Evolutionary conservation across 2,329 filamentous ascomycete genomes (phyloP).

Genomic region (Phyllosticta paracitricarpa): DNA sequence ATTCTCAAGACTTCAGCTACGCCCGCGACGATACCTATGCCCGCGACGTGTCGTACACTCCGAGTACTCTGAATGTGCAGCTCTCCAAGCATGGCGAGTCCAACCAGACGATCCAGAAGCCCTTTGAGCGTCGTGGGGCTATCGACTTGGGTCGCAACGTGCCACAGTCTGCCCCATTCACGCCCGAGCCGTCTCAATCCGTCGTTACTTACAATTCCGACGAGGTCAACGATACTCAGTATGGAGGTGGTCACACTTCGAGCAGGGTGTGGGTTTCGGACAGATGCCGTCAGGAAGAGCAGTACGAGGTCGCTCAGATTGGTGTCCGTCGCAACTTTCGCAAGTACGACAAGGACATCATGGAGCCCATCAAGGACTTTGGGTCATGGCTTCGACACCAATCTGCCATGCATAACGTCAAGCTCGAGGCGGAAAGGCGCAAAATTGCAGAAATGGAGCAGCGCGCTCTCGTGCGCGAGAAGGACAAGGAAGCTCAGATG

Average conservation of each 20-base stretch:
- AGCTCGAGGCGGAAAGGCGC: background rate
- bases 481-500: background rate
- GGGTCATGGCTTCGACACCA: slow-evolving; percentile 6
- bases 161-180: background rate
- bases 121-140: background rate
- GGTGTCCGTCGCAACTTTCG: slow-evolving; percentile 7
- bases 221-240: background rate
- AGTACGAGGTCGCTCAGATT: slow-evolving; percentile 1
- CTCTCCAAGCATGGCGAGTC: background rate
- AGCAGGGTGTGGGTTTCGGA: slow-evolving; percentile 8
- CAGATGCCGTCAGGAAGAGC: background rate
- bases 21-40: background rate
- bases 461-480: background rate
- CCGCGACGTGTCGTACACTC: background rate
- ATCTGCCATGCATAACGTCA: background rate
- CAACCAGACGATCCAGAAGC: background rate
- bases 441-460: slow-evolving; percentile 6
- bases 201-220: background rate
- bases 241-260: slow-evolving; percentile 1
- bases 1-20: background rate
- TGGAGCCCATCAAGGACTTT: slow-evolving; percentile 2
- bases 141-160: background rate
- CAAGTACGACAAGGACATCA: slow-evolving; percentile 1
- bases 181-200: background rate
- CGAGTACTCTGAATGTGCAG: background rate